Base-by-base conservation (phyloP, 169 alveolate species). In the Plasmodium chabaudi region DNA sequence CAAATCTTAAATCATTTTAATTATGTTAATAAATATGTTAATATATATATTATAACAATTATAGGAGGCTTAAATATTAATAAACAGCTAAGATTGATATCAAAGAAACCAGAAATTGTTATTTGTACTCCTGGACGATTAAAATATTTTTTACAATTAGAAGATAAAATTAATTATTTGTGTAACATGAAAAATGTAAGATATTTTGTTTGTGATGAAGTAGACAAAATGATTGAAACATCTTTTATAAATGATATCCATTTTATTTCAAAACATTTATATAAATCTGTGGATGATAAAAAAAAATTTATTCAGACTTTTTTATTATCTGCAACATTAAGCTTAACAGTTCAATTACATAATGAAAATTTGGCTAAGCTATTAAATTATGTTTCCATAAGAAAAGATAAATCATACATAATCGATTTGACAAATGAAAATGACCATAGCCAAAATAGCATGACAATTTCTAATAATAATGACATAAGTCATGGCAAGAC, bases 41-140 rank as follows among this genome's bases (percentile, higher is more conserved):
- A 67, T 25, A 46, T 77, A 69, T 39, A 91, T 89, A 46, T 93
- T 88, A 34, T 69, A 69, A 46, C 89, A 57, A 57, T 39, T 61
- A 86, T 86, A 23, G 91, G 91, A 70, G 87, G 61, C n/a, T 21
- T 79, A 72, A 53, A 90, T 59, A 21, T 71, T 87, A 47, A 84
- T 23, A 46, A 82, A 34, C 84, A 71, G 57, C 61, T 63, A 71
- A 74, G 87, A 77, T 21, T 61, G 12, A 25, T 87, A 57, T 51
- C 89, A 71, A 59, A 87, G 67, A 70, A 69, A 72, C 95, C 95
- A 19, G 93, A 92, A 61, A 67, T 92, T 10, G 34, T 94, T 53
- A 82, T 92, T 49, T 91, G 95, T 23, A 94, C 96, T 6, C 96
- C 96, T 4, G 96, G 96, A 34, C 79, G 95, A 51, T 56, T 94